Conservation (phyloP, 129 eudicot genomes). For the Flaveria bidentis region DNA sequence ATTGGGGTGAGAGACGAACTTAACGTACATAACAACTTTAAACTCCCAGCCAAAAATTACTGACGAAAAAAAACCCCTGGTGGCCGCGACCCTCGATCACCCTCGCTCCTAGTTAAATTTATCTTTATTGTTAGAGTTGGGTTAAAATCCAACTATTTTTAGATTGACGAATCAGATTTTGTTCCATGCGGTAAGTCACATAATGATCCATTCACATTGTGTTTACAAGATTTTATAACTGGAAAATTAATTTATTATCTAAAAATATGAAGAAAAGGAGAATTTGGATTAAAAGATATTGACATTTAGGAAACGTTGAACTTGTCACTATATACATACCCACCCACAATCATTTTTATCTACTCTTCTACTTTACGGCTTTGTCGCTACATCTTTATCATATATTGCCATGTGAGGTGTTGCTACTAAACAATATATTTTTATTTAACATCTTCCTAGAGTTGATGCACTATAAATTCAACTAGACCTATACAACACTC, state of each 20-base stretch:
- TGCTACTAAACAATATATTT: constrained; percentile 17
- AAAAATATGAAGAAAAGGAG: constrained; percentile 1
- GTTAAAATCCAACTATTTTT: not conserved
- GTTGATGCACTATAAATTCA: constrained; percentile 38
- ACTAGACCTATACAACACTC: constrained; percentile 13
- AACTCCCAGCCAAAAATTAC: too few species aligned
- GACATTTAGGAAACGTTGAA: constrained; percentile 20
- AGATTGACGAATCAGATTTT: not conserved
- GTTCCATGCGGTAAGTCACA: not conserved
- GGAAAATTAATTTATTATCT: not conserved
- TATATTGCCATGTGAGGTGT: constrained; percentile 28
- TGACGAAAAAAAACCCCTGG: too few species aligned
- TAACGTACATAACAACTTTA: too few species aligned
- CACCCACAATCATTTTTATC: constrained; percentile 25
- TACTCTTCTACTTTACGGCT: constrained; percentile 29
- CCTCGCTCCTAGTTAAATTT: too few species aligned
- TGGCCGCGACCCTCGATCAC: too few species aligned
- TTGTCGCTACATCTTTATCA: constrained; percentile 27
- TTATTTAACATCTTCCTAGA: constrained; percentile 20
- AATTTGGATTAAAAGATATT: constrained; percentile 7
- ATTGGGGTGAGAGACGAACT: too few species aligned
- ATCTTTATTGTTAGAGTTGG: too few species aligned
- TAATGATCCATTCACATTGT: not conserved
- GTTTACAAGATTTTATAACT: not conserved
- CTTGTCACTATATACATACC: constrained; percentile 21